Base-by-base conservation (phyloP, 2,329 filamentous ascomycete species). In the Dissoconium aciculare region DNA sequence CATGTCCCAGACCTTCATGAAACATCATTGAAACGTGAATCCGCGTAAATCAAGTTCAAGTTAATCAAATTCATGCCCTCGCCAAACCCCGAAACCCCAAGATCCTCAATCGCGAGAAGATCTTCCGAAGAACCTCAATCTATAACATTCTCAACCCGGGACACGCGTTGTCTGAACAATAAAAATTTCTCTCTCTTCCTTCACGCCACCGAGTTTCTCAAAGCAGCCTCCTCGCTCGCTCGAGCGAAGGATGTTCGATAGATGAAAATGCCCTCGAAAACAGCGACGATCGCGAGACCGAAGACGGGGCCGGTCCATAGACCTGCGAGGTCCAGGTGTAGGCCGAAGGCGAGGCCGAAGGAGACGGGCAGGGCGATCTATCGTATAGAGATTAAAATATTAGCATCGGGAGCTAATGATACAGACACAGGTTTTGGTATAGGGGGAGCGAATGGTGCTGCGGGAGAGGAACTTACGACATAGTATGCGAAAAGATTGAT, bases 401-500 rank as follows among this genome's bases (percentile, higher is more conserved):
- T 10, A 36, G 33, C 23, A 28, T 24, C 12, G 6, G 17, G 13
- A n/a, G 12, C 28, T 17, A 8, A 12, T 12, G n/a, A 23, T 8
- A n/a, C 19, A 23, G n/a, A n/a, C 8, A 8, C 8, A 23, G 19
- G n/a, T 23, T 8, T 6, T 11, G 8, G 5, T 13, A n/a, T 27
- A 17, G 17, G 13, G 19, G 12, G 11, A 25, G 8, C 19, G n/a
- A n/a, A n/a, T n/a, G n/a, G n/a, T n/a, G n/a, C n/a, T n/a, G n/a
- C n/a, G n/a, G n/a, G n/a, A n/a, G n/a, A n/a, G 12, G 11, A 8
- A 51, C 51, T 40, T 43, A 53, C 67, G 11, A 70, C 60, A 55
- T 95, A 98, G 59, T 94, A 94, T 13, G 77, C 76, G 29, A 83
- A 71, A 2, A 95, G 58, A 47, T 89, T 91, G 5, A 85, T 75